Evolutionary conservation across 768 basidiomycete genomes (phyloP).

Genomic region (Mycena vulgaris): DNA sequence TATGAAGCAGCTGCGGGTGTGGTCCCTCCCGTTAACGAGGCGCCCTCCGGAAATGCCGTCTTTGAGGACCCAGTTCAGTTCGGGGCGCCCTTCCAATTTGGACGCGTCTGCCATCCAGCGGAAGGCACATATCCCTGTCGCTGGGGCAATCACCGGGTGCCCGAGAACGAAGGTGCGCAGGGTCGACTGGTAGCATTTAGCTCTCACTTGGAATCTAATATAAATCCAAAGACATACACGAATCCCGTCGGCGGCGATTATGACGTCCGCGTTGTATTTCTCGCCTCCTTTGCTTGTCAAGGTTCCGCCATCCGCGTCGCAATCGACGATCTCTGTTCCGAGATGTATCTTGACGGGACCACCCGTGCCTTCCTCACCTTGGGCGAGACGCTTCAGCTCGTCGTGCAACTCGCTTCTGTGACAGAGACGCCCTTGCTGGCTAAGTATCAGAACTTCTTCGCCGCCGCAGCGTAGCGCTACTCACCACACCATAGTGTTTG

Average conservation of each 20-base stretch:
- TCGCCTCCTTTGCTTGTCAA: not conserved
- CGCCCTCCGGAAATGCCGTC: conserved; percentile 13
- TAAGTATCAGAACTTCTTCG: too few relatives aligned
- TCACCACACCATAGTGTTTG: not conserved
- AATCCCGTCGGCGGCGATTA: conserved; percentile 14
- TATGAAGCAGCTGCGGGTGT: not conserved
- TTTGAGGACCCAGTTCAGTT: conserved; percentile 18
- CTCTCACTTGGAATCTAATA: not conserved
- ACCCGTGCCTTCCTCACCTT: not conserved
- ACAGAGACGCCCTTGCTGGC: not conserved
- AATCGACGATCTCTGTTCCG: not conserved
- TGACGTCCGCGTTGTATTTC: conserved; percentile 14
- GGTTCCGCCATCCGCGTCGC: not conserved
- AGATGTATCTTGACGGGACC: not conserved
- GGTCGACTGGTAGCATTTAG: conserved; percentile 1
- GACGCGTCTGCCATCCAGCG: conserved; percentile 23
- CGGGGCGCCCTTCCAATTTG: conserved; percentile 11
- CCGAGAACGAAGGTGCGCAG: conserved; percentile 23
- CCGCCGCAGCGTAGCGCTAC: too few relatives aligned
- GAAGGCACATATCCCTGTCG: conserved; percentile 6
- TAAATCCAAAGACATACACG: not conserved
- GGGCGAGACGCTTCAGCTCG: conserved; percentile 8
- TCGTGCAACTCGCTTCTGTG: not conserved
- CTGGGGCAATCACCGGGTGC: conserved; percentile 3
- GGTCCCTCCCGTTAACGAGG: not conserved